A percentile compares a stretch with the other conserved stretches of the same genome.
Conservation (phyloP, 2,329 filamentous ascomycete genomes). For the Didymella glomerata region DNA sequence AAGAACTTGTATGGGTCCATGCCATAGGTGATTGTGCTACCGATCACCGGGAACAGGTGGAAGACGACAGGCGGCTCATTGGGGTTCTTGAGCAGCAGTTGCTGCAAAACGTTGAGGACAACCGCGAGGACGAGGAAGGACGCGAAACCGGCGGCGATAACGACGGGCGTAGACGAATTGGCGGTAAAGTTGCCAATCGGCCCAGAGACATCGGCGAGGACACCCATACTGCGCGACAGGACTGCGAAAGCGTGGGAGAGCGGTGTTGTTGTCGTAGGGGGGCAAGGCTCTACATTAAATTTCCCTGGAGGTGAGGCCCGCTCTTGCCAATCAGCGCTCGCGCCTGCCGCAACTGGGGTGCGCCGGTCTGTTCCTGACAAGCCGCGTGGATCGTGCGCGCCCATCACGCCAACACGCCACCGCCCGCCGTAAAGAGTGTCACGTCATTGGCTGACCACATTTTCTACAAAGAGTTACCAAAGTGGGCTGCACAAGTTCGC, state of each 20-base stretch:
- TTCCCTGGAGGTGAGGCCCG: conserved; percentile 30
- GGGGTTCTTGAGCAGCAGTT: conserved; percentile 81
- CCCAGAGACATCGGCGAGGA: conserved; percentile 59
- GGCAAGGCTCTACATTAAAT: conserved; percentile 38
- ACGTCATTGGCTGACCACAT: conserved; percentile 31
- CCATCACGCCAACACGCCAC: conserved; percentile 26
- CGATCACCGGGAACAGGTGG: conserved; percentile 75
- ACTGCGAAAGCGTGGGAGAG: conserved; percentile 24
- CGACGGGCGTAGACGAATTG: conserved; percentile 52
- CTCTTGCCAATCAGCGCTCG: conserved; percentile 32
- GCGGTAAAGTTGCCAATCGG: conserved; percentile 58
- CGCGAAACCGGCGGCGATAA: conserved; percentile 55
- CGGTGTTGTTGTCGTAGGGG: conserved; percentile 24
- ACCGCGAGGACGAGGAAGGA: conserved; percentile 66
- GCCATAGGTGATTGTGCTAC: conserved; percentile 91
- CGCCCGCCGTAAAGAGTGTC: conserved; percentile 25
- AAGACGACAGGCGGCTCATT: conserved; percentile 71
- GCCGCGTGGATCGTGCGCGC: conserved; percentile 24
- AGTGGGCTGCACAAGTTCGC: conserved; percentile 5
- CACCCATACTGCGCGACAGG: conserved; percentile 56
- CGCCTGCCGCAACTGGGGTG: conserved; percentile 31
- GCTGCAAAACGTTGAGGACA: conserved; percentile 78
- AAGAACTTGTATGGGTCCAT: conserved; percentile 95
- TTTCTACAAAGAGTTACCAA: conserved; percentile 7
- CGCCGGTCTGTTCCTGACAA: conserved; percentile 33